Evolutionary conservation across 2,329 filamentous ascomycete species (phyloP), one percentile per base, ranked within the genome.

Genomic region (Cladosporium sp.): DNA sequence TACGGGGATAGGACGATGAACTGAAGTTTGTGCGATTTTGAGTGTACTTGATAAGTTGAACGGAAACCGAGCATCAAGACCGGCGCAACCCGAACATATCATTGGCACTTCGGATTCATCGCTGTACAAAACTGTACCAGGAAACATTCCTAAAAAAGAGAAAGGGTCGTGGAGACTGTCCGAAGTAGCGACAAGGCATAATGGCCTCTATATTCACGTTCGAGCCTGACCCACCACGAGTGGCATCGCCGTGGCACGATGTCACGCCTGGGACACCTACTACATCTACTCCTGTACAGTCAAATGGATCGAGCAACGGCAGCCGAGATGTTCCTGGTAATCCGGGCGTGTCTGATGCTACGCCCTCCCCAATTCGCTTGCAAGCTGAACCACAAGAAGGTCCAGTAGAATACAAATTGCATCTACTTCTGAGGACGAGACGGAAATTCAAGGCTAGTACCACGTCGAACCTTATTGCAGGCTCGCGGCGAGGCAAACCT

Each of bases 161-260:
- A 3, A n/a, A 22, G 30, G 17, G 28, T 14, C 9, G 14, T 28
- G 15, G 4, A 30, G 25, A 7, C 15, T 28, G n/a, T 12, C 22
- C 7, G 5, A 12, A 1, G 11, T 45, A 14, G 15, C 11, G 5
- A 12, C 2, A 19, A 28, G 47, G 30, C 19, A 19, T 14, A 3
- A 95, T 94, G 90, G 93, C 94, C 60, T 97, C 93, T 12, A 90
- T 99, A 66, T 99, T 99, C 73, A 97, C 93, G 0, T 99, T 90
- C 72, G 91, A 97, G 62, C 87, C 90, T 2, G 88, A 96, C 64
- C 90, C 92, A 47, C 90, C 90, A 1, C 82, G 90, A 72, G 91
- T 97, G 37, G 88, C 89, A 14, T 97, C 93, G 17, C 94, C 94
- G 15, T 99, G 94, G 94, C 82, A 51, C 14, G 56, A 51, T 36